Percentiles rank a stretch among this genome's conserved stretches.
Evolutionary conservation across 306 rosid species (phyloP).

Genomic region (Acacia confusa): DNA sequence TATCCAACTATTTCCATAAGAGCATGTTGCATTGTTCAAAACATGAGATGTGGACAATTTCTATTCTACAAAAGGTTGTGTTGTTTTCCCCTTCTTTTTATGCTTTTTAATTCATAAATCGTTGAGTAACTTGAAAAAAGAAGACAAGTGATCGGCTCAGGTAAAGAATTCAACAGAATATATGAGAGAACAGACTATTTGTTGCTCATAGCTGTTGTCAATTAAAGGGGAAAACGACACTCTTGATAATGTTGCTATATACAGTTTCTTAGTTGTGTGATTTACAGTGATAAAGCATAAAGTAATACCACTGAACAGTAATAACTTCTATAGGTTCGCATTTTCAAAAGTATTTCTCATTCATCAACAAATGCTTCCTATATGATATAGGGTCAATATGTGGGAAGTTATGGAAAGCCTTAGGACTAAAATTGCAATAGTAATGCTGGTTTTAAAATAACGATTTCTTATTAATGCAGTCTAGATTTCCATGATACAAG

Average conservation of each 20-base stretch:
- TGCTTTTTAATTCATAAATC: background rate
- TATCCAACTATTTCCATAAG: background rate
- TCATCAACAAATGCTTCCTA: background rate
- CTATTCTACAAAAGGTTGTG: background rate
- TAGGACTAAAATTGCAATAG: slow-evolving; percentile 8
- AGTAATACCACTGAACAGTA: background rate
- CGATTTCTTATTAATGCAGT: background rate
- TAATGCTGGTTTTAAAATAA: slow-evolving; percentile 9
- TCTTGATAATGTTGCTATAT: slow-evolving; percentile 12
- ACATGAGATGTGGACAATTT: background rate
- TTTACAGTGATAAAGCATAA: slow-evolving; percentile 8
- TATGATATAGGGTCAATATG: background rate
- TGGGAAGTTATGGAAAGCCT: slow-evolving; percentile 5
- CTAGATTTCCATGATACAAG: background rate
- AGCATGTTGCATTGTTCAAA: background rate
- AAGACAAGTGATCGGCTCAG: background rate
- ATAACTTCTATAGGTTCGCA: background rate
- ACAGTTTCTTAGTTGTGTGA: background rate
- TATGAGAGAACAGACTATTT: slow-evolving; percentile 1
- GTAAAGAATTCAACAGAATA: background rate
- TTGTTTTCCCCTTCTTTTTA: background rate
- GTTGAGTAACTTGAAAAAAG: background rate
- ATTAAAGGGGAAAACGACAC: background rate
- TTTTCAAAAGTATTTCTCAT: background rate
- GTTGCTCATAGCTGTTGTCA: background rate